These are phyloP conservation scores for Tulasnella sp. DNA, from an alignment of 768 basidiomycete species.

Conservation along the genomic window DNA sequence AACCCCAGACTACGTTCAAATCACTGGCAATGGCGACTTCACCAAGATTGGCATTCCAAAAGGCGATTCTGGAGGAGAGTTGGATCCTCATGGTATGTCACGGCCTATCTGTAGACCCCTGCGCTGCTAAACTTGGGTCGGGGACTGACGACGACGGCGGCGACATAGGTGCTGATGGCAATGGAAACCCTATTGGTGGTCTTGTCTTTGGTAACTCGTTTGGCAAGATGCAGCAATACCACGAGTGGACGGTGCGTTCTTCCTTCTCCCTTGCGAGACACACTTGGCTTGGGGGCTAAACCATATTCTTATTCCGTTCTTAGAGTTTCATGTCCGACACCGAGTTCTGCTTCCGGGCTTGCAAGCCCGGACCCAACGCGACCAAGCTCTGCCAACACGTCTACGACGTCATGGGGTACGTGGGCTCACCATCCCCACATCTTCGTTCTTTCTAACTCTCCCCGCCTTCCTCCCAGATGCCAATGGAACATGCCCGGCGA, in stretches of 20 bases:
- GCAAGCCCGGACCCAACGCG: constrained; percentile 30
- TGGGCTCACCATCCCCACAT: constrained; percentile 21
- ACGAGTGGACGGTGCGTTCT: constrained; percentile 38
- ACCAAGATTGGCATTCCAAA: constrained; percentile 35
- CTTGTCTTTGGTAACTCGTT: constrained; percentile 37
- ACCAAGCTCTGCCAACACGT: constrained; percentile 37
- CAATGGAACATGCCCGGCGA: constrained; percentile 32
- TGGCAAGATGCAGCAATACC: constrained; percentile 35
- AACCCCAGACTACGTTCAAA: constrained; percentile 39
- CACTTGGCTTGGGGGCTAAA: not conserved
- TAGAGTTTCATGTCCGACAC: constrained; percentile 35
- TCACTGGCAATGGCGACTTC: constrained; percentile 36
- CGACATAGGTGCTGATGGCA: constrained; percentile 14
- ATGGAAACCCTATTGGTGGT: constrained; percentile 35
- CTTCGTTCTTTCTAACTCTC: not conserved
- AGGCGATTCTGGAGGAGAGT: constrained; percentile 38
- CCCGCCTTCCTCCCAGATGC: constrained; percentile 19
- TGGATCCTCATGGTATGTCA: constrained; percentile 37
- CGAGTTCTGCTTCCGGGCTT: constrained; percentile 41
- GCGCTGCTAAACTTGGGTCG: not conserved
- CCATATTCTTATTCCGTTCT: not conserved
- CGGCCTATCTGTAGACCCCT: too few relatives aligned
- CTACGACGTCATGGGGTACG: constrained; percentile 34
- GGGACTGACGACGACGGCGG: not conserved
- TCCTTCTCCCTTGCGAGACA: not conserved